These are phyloP conservation scores for Penicillium psychrofluorescens DNA, from an alignment of 495 filamentous ascomycete species.

Conservation along the genomic window DNA sequence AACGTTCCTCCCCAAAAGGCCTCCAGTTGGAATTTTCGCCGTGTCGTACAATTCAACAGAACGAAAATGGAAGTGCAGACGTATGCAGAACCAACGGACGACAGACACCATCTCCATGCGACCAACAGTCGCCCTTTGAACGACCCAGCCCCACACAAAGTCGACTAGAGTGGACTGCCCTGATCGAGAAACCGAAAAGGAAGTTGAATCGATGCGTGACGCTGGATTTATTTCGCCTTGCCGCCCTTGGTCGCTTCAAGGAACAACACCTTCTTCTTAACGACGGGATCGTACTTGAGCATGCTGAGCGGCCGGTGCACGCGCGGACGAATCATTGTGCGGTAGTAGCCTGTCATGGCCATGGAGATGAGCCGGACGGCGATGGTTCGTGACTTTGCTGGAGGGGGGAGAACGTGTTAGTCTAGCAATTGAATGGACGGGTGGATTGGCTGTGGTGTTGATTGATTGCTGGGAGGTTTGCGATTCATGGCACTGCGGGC, in stretches of 20 bases:
- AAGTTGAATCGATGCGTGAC: too few species aligned
- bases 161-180: too few species aligned
- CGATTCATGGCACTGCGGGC: not conserved
- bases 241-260: constrained; percentile 75
- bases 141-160: too few species aligned
- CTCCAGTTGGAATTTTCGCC: too few species aligned
- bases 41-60: too few species aligned
- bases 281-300: constrained; percentile 98
- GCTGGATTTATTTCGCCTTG: constrained; percentile 24
- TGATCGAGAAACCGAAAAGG: not conserved
- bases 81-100: too few species aligned
- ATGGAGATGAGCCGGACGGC: constrained; percentile 93
- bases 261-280: constrained; percentile 92
- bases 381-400: constrained; percentile 88
- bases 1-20: too few species aligned
- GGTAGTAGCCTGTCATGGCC: constrained; percentile 97
- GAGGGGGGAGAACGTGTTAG: constrained; percentile 2
- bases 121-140: too few species aligned
- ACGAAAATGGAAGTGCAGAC: too few species aligned
- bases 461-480: not conserved
- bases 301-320: constrained; percentile 79
- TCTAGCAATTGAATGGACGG: not conserved
- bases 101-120: too few species aligned
- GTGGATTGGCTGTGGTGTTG: not conserved
- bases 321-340: constrained; percentile 78